Conservation (phyloP, 805 yeast species). For the Monosporozyma aerobia region DNA sequence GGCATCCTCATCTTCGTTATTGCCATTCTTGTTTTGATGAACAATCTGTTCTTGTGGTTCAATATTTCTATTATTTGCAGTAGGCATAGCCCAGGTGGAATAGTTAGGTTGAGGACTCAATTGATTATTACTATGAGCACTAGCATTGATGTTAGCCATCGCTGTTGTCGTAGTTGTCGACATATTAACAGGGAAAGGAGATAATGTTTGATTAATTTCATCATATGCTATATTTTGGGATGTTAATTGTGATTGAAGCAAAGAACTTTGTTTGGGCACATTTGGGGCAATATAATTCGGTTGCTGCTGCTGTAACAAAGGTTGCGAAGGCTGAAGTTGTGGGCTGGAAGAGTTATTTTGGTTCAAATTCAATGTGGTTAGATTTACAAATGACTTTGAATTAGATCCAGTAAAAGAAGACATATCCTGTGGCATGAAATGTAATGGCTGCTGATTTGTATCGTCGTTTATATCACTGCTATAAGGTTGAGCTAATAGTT, state of each 20-base stretch:
- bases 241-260: not conserved
- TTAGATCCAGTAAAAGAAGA: not conserved
- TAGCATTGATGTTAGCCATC: constrained; percentile 10
- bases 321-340: not conserved
- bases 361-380: not conserved
- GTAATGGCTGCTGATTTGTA: not conserved
- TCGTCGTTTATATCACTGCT: constrained; percentile 1
- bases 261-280: not conserved
- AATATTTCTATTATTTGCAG: not conserved
- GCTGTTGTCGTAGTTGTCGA: constrained; percentile 13
- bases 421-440: not conserved
- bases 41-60: not conserved
- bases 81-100: not conserved
- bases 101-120: constrained; percentile 4
- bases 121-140: constrained; percentile 1
- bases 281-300: not conserved
- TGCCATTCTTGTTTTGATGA: not conserved
- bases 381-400: not conserved
- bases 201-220: not conserved
- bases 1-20: constrained; percentile 1
- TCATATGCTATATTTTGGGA: not conserved
- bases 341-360: constrained; percentile 1
- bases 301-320: not conserved
- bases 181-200: constrained; percentile 5
- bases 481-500: constrained; percentile 7